A percentile compares a stretch with the other conserved stretches of the same genome.
phyloP scores from a whole-genome alignment of 345 rosid genomes.

The Tarenaya hassleriana region DNA sequence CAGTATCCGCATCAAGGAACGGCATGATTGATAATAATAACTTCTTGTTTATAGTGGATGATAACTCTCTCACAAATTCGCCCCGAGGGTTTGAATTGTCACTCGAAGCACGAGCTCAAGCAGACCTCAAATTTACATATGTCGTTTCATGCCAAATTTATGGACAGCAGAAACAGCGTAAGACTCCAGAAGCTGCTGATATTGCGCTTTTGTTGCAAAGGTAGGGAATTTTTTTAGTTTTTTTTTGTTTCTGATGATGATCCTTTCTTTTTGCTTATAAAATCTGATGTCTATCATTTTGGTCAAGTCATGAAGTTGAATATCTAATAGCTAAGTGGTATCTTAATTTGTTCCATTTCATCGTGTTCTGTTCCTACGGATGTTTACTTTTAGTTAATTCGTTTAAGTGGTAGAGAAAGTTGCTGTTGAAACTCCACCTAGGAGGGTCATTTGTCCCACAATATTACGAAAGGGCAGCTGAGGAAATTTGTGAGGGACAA shows the following conservation, averaged over 20 bases:
- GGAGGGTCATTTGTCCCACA: no score
- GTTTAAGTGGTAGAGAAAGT: neutral
- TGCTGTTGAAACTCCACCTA: no score
- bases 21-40: constrained; percentile 21
- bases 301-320: constrained; percentile 9
- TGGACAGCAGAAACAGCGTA: constrained; percentile 91
- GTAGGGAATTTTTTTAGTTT: constrained; percentile 26
- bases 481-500: no score
- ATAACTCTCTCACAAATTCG: constrained; percentile 38
- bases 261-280: constrained; percentile 9
- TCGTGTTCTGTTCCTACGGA: constrained; percentile 1
- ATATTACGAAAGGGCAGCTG: no score
- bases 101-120: constrained; percentile 85
- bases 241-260: neutral
- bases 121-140: constrained; percentile 91
- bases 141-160: constrained; percentile 98
- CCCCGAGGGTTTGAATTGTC: constrained; percentile 73
- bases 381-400: constrained; percentile 6
- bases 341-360: constrained; percentile 14
- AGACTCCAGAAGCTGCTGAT: constrained; percentile 86
- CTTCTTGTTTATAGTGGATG: constrained; percentile 44
- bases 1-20: neutral
- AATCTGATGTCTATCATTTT: constrained; percentile 10
- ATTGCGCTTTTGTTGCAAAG: constrained; percentile 85
- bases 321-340: constrained; percentile 9